Percentiles rank a stretch among this genome's conserved stretches.
Conservation (phyloP, 129 eudicot species). For the Helianthus tuberosus region DNA sequence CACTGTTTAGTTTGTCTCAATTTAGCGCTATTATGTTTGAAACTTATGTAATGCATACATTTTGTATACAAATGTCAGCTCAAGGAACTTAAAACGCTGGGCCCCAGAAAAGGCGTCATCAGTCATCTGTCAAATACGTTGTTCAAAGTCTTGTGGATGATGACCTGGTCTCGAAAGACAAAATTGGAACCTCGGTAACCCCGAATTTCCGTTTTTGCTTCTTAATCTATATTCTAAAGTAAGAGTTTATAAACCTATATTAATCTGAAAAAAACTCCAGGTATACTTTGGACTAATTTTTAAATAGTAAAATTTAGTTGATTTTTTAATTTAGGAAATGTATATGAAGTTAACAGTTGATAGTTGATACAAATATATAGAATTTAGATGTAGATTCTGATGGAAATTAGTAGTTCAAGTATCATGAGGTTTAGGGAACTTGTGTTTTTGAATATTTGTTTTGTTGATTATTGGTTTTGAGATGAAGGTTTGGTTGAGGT, state of each 20-base stretch:
- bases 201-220: not conserved
- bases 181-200: constrained; percentile 93
- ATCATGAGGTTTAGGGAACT: constrained; percentile 1
- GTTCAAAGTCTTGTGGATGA: constrained; percentile 89
- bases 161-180: constrained; percentile 89
- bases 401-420: constrained; percentile 4
- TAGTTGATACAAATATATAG: not conserved
- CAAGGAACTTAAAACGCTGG: constrained; percentile 91
- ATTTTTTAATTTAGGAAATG: not conserved
- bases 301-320: not conserved
- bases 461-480: not conserved
- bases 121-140: constrained; percentile 90
- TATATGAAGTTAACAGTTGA: constrained; percentile 9
- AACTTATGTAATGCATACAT: constrained; percentile 8
- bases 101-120: constrained; percentile 93
- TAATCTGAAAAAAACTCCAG: constrained; percentile 40
- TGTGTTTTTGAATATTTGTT: too few relatives aligned
- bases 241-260: not conserved
- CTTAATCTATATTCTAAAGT: not conserved
- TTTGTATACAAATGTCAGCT: constrained; percentile 52
- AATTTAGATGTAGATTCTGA: not conserved
- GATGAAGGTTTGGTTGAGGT: not conserved
- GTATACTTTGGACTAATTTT: constrained; percentile 55
- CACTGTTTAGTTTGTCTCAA: not conserved
- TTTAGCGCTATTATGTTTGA: not conserved